Evolutionary conservation across 2,329 filamentous ascomycete species (phyloP).

Genomic region (Neopestalotiopsis sp.): DNA sequence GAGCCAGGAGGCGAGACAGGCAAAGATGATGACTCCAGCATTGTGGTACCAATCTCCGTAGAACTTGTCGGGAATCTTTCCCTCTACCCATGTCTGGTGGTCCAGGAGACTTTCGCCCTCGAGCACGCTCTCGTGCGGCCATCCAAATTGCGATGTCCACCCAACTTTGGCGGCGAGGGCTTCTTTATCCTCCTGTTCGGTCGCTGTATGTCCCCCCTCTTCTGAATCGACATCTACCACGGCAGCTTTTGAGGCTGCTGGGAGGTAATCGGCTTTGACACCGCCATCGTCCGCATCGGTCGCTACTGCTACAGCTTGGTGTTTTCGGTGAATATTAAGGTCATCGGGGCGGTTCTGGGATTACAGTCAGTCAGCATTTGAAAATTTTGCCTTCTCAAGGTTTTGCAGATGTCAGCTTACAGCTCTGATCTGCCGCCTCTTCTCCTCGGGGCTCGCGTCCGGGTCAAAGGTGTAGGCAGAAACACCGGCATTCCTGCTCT

Average conservation of each 20-base stretch:
- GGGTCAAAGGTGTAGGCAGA: conserved; percentile 87
- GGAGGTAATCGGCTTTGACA: conserved; percentile 75
- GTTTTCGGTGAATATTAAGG: conserved; percentile 64
- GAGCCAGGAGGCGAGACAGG: conserved; percentile 88
- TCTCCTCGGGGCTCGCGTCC: conserved; percentile 81
- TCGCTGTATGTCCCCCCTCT: conserved; percentile 53
- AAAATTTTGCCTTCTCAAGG: not conserved
- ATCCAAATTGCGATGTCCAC: conserved; percentile 88
- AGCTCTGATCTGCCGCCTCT: conserved; percentile 77
- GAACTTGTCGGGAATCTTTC: conserved; percentile 83
- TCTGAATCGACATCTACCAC: conserved; percentile 62
- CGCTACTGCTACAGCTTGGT: conserved; percentile 71
- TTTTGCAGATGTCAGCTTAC: conserved; percentile 54
- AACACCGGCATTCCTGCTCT: conserved; percentile 79
- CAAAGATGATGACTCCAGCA: conserved; percentile 89
- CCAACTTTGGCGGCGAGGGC: conserved; percentile 67
- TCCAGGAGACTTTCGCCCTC: conserved; percentile 76
- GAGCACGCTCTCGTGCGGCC: conserved; percentile 60
- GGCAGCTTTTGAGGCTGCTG: conserved; percentile 72
- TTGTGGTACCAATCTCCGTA: conserved; percentile 99
- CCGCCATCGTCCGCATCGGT: conserved; percentile 81
- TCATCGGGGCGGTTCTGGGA: conserved; percentile 65
- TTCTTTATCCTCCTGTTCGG: conserved; percentile 59
- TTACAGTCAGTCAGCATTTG: not conserved
- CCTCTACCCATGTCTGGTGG: conserved; percentile 86